Base-by-base conservation (phyloP, 345 rosid genomes). In the Mangifera indica region DNA sequence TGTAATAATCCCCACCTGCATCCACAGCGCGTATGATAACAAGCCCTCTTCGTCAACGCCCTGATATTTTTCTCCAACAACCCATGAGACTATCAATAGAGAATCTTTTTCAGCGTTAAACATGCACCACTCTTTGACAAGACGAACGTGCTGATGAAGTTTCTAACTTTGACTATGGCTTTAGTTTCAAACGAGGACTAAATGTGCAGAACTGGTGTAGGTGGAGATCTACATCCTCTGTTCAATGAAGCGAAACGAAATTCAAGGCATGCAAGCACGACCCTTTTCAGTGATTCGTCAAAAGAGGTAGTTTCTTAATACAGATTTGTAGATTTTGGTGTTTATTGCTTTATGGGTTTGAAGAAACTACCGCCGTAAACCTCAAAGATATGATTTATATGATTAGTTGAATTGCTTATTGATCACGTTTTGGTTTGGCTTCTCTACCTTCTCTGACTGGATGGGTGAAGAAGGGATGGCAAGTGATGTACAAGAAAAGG, bases 401-500 rank as follows among this genome's bases (percentile, higher is more conserved):
- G 72, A 60, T n/a, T 8, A 18, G 26, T 26, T 60, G 5, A 48
- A 44, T 10, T 10, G 73, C 48, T 60, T 20, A 7, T 59, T 4
- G 59, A 42, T 67, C 8, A 13, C 59, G 34, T 55, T 69, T 68
- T 21, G 34, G 40, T n/a, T 58, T 75, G 32, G 32, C 32, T 48
- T 65, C 63, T 58, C 32, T 44, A 24, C 46, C 62, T 60, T 48
- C n/a, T n/a, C 63, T 70, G 60, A 40, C 68, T 79, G 74, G 85
- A 93, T 91, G 97, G 93, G 91, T 80, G 96, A 80, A 74, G 93
- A 86, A 79, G 81, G 29, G 42, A 82, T 78, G 78, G 17, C 70
- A 17, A 71, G 58, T 81, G 81, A 85, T 66, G 82, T 48, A 7
- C 37, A 79, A 63, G 66, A 48, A 63, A 71, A 64, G 60, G 65